phyloP scores from a whole-genome alignment of 140 eudicot genomes.

The Ambrosia hybrid region DNA sequence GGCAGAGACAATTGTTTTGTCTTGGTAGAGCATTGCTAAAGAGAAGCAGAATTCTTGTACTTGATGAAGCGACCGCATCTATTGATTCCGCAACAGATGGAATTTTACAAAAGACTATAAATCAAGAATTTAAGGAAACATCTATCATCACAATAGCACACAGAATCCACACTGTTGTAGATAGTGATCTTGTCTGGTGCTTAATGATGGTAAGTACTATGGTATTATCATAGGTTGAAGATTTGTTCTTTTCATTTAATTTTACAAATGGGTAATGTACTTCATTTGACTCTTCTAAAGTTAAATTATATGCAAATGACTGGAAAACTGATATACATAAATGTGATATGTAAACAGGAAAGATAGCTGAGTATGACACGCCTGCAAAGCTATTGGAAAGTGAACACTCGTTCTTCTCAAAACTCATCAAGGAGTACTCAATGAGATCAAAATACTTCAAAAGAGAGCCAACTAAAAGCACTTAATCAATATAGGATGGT shows the following conservation, averaged over 20 bases:
- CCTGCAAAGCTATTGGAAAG: conserved; percentile 61
- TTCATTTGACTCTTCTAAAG: neutral
- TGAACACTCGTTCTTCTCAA: conserved; percentile 59
- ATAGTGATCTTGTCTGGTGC: conserved; percentile 64
- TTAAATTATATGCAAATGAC: neutral
- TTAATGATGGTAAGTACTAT: conserved; percentile 54
- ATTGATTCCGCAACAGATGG: conserved; percentile 64
- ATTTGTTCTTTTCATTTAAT: neutral
- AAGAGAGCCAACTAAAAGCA: too few relatives aligned
- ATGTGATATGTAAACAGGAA: conserved; percentile 34
- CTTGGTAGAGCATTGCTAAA: conserved; percentile 66
- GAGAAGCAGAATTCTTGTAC: conserved; percentile 57
- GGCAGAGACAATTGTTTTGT: conserved; percentile 62
- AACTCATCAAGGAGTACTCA: conserved; percentile 58
- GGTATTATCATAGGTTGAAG: neutral
- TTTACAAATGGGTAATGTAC: neutral
- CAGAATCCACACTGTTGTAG: conserved; percentile 61
- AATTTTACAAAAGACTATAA: conserved; percentile 48
- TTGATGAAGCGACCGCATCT: conserved; percentile 73
- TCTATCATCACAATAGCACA: conserved; percentile 68
- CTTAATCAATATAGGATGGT: too few relatives aligned
- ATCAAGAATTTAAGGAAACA: conserved; percentile 46
- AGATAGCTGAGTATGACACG: conserved; percentile 49
- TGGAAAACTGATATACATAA: conserved; percentile 4
- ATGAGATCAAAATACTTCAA: conserved; percentile 63